phyloP scores from a whole-genome alignment of 2,329 filamentous ascomycete species.

The Diaporthe ampelina region DNA sequence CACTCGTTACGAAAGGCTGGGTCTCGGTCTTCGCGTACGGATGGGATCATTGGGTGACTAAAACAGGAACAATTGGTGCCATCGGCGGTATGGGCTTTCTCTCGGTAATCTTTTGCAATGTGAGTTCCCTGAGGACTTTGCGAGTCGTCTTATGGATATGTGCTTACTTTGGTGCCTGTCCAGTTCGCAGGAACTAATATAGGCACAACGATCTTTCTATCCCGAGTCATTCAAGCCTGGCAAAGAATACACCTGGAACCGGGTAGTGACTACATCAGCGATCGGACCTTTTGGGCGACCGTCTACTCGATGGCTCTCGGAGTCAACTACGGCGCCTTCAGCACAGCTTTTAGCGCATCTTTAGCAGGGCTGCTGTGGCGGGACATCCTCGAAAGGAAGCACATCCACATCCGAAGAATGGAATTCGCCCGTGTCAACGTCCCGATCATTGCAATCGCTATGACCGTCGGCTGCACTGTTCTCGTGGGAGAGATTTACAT shows the following conservation, averaged over 20 bases:
- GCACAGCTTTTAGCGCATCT: conserved; percentile 78
- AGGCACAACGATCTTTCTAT: conserved; percentile 80
- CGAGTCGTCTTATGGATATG: conserved; percentile 63
- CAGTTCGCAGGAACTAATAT: conserved; percentile 86
- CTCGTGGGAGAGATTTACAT: conserved; percentile 76
- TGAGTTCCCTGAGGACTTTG: conserved; percentile 57
- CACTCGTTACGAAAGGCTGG: conserved; percentile 81
- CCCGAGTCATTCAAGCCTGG: conserved; percentile 79
- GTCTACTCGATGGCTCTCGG: conserved; percentile 82
- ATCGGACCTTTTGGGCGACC: conserved; percentile 80
- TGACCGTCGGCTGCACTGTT: conserved; percentile 73
- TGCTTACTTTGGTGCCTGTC: conserved; percentile 39
- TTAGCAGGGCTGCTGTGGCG: conserved; percentile 80
- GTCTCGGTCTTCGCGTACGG: conserved; percentile 79
- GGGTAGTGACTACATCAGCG: conserved; percentile 61
- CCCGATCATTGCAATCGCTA: conserved; percentile 78
- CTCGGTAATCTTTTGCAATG: conserved; percentile 79
- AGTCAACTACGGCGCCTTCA: conserved; percentile 82
- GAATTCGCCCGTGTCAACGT: conserved; percentile 79
- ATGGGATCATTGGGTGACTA: conserved; percentile 80
- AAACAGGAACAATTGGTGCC: conserved; percentile 76
- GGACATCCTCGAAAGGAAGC: conserved; percentile 77
- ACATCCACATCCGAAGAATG: conserved; percentile 73
- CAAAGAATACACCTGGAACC: conserved; percentile 64
- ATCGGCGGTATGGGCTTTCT: conserved; percentile 82